Conservation (phyloP, 2,329 filamentous ascomycete genomes). For the Truncatella angustata region DNA sequence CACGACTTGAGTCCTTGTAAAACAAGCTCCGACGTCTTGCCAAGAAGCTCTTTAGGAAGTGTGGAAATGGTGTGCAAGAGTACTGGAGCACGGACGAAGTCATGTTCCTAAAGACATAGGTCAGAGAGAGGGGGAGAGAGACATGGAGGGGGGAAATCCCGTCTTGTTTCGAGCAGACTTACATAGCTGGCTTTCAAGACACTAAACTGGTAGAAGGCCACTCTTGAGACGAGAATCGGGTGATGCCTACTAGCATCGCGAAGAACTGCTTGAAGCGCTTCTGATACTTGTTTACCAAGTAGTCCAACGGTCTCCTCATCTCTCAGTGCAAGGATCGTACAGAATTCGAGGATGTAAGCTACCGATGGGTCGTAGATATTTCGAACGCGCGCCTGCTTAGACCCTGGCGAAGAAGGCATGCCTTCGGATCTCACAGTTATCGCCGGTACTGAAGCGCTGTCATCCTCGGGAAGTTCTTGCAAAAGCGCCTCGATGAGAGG, state of each 20-base stretch:
- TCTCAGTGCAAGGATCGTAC: slow-evolving; percentile 76
- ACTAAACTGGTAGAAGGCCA: slow-evolving; percentile 82
- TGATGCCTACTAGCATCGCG: slow-evolving; percentile 79
- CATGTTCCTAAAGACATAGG: slow-evolving; percentile 64
- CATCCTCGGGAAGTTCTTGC: slow-evolving; percentile 82
- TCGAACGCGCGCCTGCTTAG: slow-evolving; percentile 50
- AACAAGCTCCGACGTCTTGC: slow-evolving; percentile 72
- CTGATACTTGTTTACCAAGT: slow-evolving; percentile 77
- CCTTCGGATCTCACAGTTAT: slow-evolving; percentile 90
- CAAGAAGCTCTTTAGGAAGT: slow-evolving; percentile 74
- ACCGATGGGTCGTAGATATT: slow-evolving; percentile 80
- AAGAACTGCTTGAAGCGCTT: slow-evolving; percentile 76
- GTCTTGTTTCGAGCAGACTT: slow-evolving; percentile 37
- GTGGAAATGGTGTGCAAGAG: slow-evolving; percentile 88
- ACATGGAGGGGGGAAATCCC: too few relatives aligned
- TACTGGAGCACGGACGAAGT: slow-evolving; percentile 88
- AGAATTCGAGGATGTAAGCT: slow-evolving; percentile 88
- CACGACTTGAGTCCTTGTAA: slow-evolving; percentile 78
- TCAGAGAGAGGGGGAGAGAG: background rate
- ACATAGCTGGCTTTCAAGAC: slow-evolving; percentile 83
- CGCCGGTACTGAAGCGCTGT: slow-evolving; percentile 64
- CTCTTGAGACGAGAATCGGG: slow-evolving; percentile 77
- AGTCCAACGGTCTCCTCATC: slow-evolving; percentile 69
- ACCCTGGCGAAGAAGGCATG: slow-evolving; percentile 58
- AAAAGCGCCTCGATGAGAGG: slow-evolving; percentile 72